Conservation (phyloP, 1,284 basidiomycete species). For the Cutaneotrichosporon spelunceum region DNA sequence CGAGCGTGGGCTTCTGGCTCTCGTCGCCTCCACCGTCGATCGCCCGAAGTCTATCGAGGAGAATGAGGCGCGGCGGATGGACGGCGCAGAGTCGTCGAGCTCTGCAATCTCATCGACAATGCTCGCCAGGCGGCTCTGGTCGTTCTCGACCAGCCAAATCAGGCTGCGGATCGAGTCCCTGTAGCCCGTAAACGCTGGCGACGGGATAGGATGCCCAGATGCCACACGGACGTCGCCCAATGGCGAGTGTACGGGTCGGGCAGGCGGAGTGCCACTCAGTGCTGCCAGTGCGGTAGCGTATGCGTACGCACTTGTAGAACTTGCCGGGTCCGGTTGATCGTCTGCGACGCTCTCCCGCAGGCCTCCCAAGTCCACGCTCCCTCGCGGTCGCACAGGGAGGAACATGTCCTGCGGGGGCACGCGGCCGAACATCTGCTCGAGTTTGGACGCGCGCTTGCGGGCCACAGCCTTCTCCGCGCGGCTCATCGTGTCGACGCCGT, state of each 20-base stretch:
- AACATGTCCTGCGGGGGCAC: constrained; percentile 30
- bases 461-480: constrained; percentile 29
- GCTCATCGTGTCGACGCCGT: constrained; percentile 10
- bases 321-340: not conserved
- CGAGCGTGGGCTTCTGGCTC: not conserved
- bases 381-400: constrained; percentile 8
- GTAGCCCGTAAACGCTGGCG: constrained; percentile 24
- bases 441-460: constrained; percentile 32
- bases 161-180: constrained; percentile 31
- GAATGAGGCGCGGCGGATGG: not conserved
- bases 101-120: constrained; percentile 39
- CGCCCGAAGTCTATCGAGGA: not conserved
- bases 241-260: not conserved
- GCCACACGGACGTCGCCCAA: not conserved
- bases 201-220: not conserved
- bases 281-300: not conserved
- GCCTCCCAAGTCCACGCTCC: not conserved
- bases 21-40: not conserved
- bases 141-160: constrained; percentile 36
- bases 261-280: not conserved
- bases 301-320: not conserved
- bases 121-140: constrained; percentile 27
- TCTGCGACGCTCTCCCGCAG: not conserved
- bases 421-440: constrained; percentile 39
- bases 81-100: constrained; percentile 15